Evolutionary conservation across 495 filamentous ascomycete genomes (phyloP).

Genomic region (Endocarpon pusillum): DNA sequence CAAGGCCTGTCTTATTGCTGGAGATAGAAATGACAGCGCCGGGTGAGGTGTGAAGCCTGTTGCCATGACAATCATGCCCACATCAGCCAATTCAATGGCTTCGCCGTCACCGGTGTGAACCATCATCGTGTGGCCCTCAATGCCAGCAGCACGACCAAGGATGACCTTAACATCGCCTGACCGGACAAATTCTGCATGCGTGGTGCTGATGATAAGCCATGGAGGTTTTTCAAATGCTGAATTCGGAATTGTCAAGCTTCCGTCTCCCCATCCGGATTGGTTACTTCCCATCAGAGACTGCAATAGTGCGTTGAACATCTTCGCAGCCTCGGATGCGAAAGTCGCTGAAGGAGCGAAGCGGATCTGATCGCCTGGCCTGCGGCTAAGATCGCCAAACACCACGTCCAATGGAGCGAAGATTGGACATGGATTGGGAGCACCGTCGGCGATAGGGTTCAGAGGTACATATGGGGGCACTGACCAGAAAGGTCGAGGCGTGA

Average conservation of each 20-base stretch:
- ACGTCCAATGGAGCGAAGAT: slow-evolving; percentile 65
- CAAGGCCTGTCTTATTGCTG: slow-evolving; percentile 34
- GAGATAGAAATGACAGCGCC: slow-evolving; percentile 42
- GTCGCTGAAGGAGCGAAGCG: too few species aligned
- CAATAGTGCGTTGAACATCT: slow-evolving; percentile 34
- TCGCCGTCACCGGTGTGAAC: slow-evolving; percentile 17
- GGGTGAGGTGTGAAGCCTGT: slow-evolving; percentile 55
- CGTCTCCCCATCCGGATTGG: slow-evolving; percentile 26
- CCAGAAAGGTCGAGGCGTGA: slow-evolving; percentile 56
- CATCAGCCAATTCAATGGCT: slow-evolving; percentile 24
- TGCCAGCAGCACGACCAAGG: slow-evolving; percentile 18
- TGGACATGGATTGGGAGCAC: slow-evolving; percentile 16
- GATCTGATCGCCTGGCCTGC: slow-evolving; percentile 38
- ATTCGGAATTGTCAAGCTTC: too few species aligned
- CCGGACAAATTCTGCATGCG: slow-evolving; percentile 55
- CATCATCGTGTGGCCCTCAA: slow-evolving; percentile 15
- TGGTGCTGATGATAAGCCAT: slow-evolving; percentile 50
- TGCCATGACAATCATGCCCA: slow-evolving; percentile 53
- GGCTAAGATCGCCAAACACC: slow-evolving; percentile 49
- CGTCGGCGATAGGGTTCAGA: too few species aligned
- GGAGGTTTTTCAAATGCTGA: slow-evolving; percentile 22
- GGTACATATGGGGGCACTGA: slow-evolving; percentile 49
- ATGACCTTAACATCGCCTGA: slow-evolving; percentile 36
- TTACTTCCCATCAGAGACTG: slow-evolving; percentile 40
- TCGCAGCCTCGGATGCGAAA: slow-evolving; percentile 37